Percentiles rank a stretch among this genome's conserved stretches.
Conservation (phyloP, 768 basidiomycete genomes). For the Clavulina sp. region DNA sequence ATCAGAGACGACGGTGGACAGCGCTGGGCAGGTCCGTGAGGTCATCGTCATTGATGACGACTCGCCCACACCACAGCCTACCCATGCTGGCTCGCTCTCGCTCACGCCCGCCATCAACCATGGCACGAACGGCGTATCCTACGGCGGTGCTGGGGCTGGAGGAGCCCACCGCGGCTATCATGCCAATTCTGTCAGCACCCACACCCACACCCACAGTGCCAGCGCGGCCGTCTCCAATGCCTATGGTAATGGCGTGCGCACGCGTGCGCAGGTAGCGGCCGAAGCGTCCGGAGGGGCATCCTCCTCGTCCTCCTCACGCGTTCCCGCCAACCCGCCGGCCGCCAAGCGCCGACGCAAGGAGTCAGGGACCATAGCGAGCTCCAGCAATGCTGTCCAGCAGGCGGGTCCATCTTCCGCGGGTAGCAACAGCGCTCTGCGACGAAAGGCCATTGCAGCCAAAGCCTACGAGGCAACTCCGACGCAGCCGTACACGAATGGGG, state of each 20-base stretch:
- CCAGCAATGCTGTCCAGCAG: constrained; percentile 15
- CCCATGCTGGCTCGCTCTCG: no score
- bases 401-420: constrained; percentile 2
- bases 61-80: constrained; percentile 69
- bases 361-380: constrained; percentile 46
- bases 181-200: constrained; percentile 5
- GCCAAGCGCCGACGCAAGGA: constrained; percentile 78
- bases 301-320: constrained; percentile 35
- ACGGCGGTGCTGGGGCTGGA: background rate
- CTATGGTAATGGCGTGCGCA: constrained; percentile 24
- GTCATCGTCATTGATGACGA: constrained; percentile 88
- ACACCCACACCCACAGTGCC: background rate
- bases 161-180: background rate
- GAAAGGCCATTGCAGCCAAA: constrained; percentile 9
- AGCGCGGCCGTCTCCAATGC: constrained; percentile 8
- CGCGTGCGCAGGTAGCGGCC: constrained; percentile 70
- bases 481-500: constrained; percentile 1
- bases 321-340: constrained; percentile 42
- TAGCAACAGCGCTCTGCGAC: constrained; percentile 8
- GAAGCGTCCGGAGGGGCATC: constrained; percentile 49
- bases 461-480: constrained; percentile 4
- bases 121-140: background rate
- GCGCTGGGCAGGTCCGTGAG: constrained; percentile 56
- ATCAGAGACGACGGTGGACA: constrained; percentile 53
- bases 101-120: constrained; percentile 46